These are phyloP conservation scores for Aspergillus niger DNA, from an alignment of 2,329 filamentous ascomycete genomes.

Conservation along the genomic window DNA sequence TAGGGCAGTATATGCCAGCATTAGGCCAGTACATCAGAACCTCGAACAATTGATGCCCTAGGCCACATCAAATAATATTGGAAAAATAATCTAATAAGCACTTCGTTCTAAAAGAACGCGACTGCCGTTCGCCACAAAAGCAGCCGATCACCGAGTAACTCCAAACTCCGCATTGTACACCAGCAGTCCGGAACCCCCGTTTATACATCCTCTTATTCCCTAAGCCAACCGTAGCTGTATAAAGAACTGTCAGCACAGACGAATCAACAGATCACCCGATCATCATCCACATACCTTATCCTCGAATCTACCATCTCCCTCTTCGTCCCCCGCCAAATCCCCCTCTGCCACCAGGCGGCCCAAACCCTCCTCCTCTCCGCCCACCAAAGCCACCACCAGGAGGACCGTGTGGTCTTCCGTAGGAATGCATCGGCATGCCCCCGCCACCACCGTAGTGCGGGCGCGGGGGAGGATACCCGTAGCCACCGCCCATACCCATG, in stretches of 20 bases:
- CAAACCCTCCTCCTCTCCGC: not conserved
- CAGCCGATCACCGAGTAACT: too few relatives aligned
- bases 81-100: too few relatives aligned
- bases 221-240: too few relatives aligned
- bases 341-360: not conserved
- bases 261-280: not conserved
- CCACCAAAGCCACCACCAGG: not conserved
- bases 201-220: too few relatives aligned
- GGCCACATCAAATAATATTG: too few relatives aligned
- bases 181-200: too few relatives aligned
- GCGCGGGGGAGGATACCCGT: not conserved
- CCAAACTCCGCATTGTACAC: too few relatives aligned
- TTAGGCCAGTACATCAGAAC: too few relatives aligned
- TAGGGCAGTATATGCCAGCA: too few relatives aligned
- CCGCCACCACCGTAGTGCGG: not conserved
- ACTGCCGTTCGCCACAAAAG: too few relatives aligned
- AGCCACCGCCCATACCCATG: not conserved
- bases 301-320: not conserved
- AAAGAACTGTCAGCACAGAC: not conserved
- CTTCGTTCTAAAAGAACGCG: too few relatives aligned
- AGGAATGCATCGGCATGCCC: slow-evolving; percentile 6
- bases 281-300: not conserved
- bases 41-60: too few relatives aligned
- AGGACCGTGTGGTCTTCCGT: not conserved
- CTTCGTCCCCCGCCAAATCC: not conserved